Evolutionary conservation across 2,329 filamentous ascomycete species (phyloP).

Genomic region (Monosporascus sp.): DNA sequence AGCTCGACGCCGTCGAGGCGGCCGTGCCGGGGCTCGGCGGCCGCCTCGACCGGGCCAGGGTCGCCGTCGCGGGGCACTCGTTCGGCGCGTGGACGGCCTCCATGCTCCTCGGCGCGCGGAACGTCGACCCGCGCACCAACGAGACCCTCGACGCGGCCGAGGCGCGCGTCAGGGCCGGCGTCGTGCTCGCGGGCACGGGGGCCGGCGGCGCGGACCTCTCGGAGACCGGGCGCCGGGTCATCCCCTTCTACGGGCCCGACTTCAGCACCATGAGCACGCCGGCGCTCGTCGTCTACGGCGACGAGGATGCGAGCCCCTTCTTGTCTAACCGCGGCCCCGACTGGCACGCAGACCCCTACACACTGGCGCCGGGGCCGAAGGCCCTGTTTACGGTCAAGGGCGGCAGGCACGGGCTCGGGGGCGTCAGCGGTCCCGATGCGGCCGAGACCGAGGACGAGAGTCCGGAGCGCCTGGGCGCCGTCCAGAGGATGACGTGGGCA

Average conservation of each 20-base stretch:
- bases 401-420: constrained; percentile 32
- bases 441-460: constrained; percentile 30
- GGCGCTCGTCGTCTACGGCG: constrained; percentile 33
- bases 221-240: constrained; percentile 19
- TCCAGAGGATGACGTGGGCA: constrained; percentile 33
- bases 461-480: constrained; percentile 26
- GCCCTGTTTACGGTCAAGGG: constrained; percentile 28
- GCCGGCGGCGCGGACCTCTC: constrained; percentile 25
- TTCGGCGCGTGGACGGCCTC: constrained; percentile 29
- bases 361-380: constrained; percentile 27
- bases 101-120: constrained; percentile 30
- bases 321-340: constrained; percentile 29
- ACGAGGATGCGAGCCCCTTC: constrained; percentile 29
- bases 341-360: constrained; percentile 35
- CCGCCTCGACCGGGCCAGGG: constrained; percentile 26
- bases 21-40: constrained; percentile 27
- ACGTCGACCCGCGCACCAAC: constrained; percentile 27
- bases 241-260: constrained; percentile 28
- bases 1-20: constrained; percentile 30
- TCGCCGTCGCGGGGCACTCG: constrained; percentile 36
- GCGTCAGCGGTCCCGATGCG: constrained; percentile 33
- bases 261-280: constrained; percentile 31
- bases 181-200: constrained; percentile 29
- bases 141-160: constrained; percentile 17
- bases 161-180: constrained; percentile 31